These are phyloP conservation scores for Stevia rebaudiana DNA, from an alignment of 140 eudicot species.

Conservation along the genomic window DNA sequence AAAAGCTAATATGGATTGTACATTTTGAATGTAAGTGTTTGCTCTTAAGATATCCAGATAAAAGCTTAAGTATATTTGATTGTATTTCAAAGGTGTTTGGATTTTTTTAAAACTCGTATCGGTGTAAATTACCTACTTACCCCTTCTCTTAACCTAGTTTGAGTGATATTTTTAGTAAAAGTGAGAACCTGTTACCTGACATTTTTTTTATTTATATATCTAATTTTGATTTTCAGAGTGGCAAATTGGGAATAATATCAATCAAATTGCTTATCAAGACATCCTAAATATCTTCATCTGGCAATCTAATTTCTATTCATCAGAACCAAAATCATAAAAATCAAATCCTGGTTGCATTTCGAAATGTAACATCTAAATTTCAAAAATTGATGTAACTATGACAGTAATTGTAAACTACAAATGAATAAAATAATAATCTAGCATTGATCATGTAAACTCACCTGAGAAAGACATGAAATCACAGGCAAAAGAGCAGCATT, in stretches of 20 bases:
- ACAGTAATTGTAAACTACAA: background rate
- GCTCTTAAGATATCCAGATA: background rate
- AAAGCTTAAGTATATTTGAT: background rate
- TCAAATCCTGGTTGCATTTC: background rate
- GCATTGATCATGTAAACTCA: conserved; percentile 14
- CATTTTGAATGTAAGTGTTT: too few species aligned
- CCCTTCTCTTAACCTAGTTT: background rate
- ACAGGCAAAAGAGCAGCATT: conserved; percentile 78
- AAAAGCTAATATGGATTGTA: too few species aligned
- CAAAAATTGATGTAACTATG: background rate
- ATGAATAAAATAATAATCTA: background rate
- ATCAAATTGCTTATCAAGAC: background rate
- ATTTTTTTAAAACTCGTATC: background rate
- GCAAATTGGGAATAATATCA: background rate
- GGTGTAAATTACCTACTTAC: background rate
- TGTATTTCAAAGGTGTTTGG: background rate
- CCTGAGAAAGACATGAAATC: conserved; percentile 78
- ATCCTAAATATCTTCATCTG: background rate
- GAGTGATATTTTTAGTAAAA: too few species aligned
- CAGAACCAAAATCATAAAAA: background rate
- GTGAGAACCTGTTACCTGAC: too few species aligned
- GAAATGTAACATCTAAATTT: background rate
- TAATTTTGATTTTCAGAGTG: background rate
- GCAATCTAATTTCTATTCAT: background rate
- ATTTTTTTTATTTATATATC: background rate